Percentiles rank a stretch among this genome's conserved stretches.
Conservation (phyloP, 2,329 filamentous ascomycete genomes). For the Hyphodiscus sp. region DNA sequence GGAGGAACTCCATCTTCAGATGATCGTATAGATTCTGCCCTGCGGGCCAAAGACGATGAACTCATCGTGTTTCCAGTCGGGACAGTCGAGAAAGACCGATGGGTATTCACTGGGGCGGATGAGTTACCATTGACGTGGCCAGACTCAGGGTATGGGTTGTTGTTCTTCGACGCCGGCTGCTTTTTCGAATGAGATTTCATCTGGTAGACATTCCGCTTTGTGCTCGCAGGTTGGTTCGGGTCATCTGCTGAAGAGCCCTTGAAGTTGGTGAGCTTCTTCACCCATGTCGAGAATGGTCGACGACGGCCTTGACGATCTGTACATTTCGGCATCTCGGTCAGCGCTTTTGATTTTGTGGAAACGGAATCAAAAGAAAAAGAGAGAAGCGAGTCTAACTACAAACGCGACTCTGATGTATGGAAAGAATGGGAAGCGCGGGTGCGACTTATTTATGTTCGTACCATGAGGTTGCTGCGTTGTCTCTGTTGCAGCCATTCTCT, state of each 20-base stretch:
- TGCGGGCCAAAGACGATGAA: conserved; percentile 47
- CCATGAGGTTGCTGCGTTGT: conserved; percentile 37
- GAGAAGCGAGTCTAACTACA: conserved; percentile 1
- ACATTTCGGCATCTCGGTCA: conserved; percentile 49
- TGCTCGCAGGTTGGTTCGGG: conserved; percentile 32
- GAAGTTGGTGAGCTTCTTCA: conserved; percentile 87
- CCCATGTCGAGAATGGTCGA: conserved; percentile 85
- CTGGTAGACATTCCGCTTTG: conserved; percentile 36
- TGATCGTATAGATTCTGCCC: conserved; percentile 53
- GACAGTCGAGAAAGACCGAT: conserved; percentile 50
- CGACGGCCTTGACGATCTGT: conserved; percentile 58
- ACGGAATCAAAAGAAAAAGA: background rate
- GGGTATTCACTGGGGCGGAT: conserved; percentile 34
- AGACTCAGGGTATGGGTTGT: conserved; percentile 88
- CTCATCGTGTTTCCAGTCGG: conserved; percentile 43
- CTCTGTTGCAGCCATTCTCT: conserved; percentile 35
- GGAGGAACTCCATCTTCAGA: conserved; percentile 55
- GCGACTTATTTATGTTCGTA: conserved; percentile 25
- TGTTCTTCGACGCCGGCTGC: conserved; percentile 45
- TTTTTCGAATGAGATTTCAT: conserved; percentile 48
- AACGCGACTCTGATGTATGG: conserved; percentile 4
- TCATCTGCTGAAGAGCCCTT: conserved; percentile 62
- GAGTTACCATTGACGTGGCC: conserved; percentile 44
- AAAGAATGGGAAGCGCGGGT: conserved; percentile 1
- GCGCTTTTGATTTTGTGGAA: conserved; percentile 5